Evolutionary conservation across 768 basidiomycete species (phyloP).

Genomic region (Termitomyces eurrhizus): DNA sequence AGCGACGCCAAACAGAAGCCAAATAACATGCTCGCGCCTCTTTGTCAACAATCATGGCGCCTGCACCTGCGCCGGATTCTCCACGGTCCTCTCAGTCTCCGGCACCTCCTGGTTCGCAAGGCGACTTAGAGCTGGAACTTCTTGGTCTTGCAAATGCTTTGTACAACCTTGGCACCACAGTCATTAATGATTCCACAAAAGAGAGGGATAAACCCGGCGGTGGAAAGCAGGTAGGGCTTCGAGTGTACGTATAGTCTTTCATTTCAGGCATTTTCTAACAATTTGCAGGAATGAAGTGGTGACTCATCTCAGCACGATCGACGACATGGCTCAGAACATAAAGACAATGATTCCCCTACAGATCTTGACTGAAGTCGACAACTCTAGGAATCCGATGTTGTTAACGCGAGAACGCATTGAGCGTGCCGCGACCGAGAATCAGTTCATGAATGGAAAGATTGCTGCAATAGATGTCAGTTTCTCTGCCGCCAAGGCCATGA

Average conservation of each 20-base stretch:
- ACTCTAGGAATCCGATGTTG: constrained; percentile 75
- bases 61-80: constrained; percentile 51
- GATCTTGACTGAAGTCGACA: constrained; percentile 76
- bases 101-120: constrained; percentile 62
- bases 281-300: constrained; percentile 67
- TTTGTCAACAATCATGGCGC: constrained; percentile 6
- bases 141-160: constrained; percentile 73
- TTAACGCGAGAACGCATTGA: constrained; percentile 78
- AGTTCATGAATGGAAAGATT: constrained; percentile 89
- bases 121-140: constrained; percentile 73
- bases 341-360: constrained; percentile 71
- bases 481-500: not conserved
- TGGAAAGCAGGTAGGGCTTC: constrained; percentile 71
- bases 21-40: constrained; percentile 5
- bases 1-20: constrained; percentile 4
- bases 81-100: constrained; percentile 74
- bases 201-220: constrained; percentile 69
- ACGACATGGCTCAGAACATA: constrained; percentile 61
- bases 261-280: not conserved
- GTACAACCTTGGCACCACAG: constrained; percentile 80
- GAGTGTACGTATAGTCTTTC: constrained; percentile 49
- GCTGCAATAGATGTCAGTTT: constrained; percentile 63
- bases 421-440: constrained; percentile 83
- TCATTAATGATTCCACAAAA: constrained; percentile 79
- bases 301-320: constrained; percentile 58